Evolutionary conservation across 495 filamentous ascomycete species (phyloP), one percentile per base, ranked within the genome.

Genomic region (Filosporella fistucella): DNA sequence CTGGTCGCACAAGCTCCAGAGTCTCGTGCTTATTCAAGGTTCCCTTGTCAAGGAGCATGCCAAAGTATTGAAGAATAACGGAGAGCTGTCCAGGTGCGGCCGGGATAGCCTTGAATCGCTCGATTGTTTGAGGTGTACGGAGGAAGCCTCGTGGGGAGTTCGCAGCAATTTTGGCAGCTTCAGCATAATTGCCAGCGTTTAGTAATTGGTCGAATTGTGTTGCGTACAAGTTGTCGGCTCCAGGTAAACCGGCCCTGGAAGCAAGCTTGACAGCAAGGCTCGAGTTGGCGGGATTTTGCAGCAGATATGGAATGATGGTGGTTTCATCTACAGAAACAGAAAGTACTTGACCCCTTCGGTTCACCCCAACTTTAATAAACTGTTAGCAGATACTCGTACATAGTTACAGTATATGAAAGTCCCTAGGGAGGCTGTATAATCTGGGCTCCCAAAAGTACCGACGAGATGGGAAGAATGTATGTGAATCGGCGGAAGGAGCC

Each of bases 81-180:
- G 91, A 94, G 70, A 97, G 84, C 63, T 91, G 82, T 13, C 83
- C 84, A 4, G 78, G 77, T 30, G 71, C 78, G 26, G 81, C 75
- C 16, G 87, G 86, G 24, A 91, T 75, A 56, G 81, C 79, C 78
- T 95, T 96, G 72, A 99, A 95, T 43, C 84, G 78, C 69, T 95
- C 89, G 49, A 96, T 96, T 0, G 94, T 99, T 57, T 94, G 84
- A 1, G 86, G 79, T 0, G 93, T 96, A 41, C 93, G 86, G 43
- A 99, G 70, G 73, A 96, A 99, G 14, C 94, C 93, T 32, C 90
- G 83, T 4, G 93, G 93, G 7, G 93, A 99, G 71, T 95, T 95
- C 17, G 93, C 93, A 34, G 93, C 93, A 57, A 94, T 80, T 75
- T 91, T 96, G 24, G 93, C 94, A 36, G 93, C 93, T 59, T 94